Conservation (phyloP, 257 asterid genomes). For the Jacaranda mimosifolia region DNA sequence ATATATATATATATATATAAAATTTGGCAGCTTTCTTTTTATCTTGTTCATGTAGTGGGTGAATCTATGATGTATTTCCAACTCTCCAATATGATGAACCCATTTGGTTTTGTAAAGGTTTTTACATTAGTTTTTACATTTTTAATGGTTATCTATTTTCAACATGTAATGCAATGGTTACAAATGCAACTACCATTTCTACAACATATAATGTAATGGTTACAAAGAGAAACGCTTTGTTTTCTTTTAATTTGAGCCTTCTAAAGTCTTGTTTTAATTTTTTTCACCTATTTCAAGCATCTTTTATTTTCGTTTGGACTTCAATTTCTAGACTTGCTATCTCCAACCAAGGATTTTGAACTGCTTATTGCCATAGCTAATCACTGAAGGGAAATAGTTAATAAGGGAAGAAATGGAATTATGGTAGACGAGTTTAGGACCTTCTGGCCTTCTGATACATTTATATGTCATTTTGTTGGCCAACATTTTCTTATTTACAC, state of each 20-base stretch:
- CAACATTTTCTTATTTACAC: too few relatives aligned
- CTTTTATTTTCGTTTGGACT: not conserved
- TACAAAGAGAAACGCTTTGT: not conserved
- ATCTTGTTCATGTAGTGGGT: too few relatives aligned
- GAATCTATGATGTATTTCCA: too few relatives aligned
- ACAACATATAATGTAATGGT: not conserved
- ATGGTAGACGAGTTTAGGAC: not conserved
- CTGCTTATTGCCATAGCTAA: constrained; percentile 11
- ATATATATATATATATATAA: too few relatives aligned
- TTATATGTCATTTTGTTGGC: too few relatives aligned
- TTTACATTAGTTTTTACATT: too few relatives aligned
- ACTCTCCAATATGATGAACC: too few relatives aligned
- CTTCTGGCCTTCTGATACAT: not conserved
- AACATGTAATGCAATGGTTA: too few relatives aligned
- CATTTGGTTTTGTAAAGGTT: too few relatives aligned
- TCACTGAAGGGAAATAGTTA: not conserved
- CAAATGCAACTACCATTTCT: too few relatives aligned
- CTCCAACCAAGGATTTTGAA: not conserved
- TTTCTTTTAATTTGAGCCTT: not conserved
- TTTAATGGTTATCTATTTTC: too few relatives aligned
- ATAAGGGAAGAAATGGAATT: constrained; percentile 8
- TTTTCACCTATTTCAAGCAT: not conserved
- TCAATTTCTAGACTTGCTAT: not conserved
- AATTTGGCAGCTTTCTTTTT: too few relatives aligned
- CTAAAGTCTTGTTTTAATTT: constrained; percentile 4